Base-by-base conservation (phyloP, 1,284 basidiomycete genomes). In the Rhizopogon hawkerae region DNA sequence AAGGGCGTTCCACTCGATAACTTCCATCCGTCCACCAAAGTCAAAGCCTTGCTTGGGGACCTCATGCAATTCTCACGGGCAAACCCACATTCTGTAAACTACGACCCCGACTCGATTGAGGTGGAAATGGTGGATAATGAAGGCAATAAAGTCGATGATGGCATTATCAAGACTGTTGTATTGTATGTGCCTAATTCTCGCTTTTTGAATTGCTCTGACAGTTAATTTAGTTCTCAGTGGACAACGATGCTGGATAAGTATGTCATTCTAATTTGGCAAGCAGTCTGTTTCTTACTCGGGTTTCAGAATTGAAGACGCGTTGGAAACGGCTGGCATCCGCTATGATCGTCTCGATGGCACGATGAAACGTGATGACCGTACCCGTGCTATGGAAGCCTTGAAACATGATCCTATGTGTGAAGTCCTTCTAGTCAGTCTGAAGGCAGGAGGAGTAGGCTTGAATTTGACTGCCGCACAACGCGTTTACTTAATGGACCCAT, bases 401-500 rank as follows among this genome's bases (percentile, higher is more conserved):
- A 93, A 92, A 68, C 75, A 79, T 49, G 87, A 95, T 58, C 86
- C 88, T 14, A 73, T 73, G 35, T 87, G 88, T 63, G 91, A 98
- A 68, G 90, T 99, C 16, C 75, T 99, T 49, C 78, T 99, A 29
- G 92, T 98, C 58, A 96, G 92, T 61, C 75, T 98, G 56, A 89
- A 95, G 62, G 96, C 96, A 1, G 96, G 96, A 49, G 96, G 96
- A 46, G 96, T 99, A 1, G 96, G 93, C 21, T 72, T 98, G 52
- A 98, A 97, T 65, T 77, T 97, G 47, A 93, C 91, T 0, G 82
- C 89, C n/a, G 92, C 92, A 16, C 87, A 88, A 58, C 81, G 94
- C 26, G 92, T 92, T 16, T 96, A 95, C 65, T 73, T 96, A 38
- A 89, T 97, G 79, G 93, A 97, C 67, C 93, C 93, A 36, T 95